Percentiles rank a stretch among this genome's conserved stretches.
Conservation (phyloP, 805 yeast species). For the Barnettozyma sucrosica region DNA sequence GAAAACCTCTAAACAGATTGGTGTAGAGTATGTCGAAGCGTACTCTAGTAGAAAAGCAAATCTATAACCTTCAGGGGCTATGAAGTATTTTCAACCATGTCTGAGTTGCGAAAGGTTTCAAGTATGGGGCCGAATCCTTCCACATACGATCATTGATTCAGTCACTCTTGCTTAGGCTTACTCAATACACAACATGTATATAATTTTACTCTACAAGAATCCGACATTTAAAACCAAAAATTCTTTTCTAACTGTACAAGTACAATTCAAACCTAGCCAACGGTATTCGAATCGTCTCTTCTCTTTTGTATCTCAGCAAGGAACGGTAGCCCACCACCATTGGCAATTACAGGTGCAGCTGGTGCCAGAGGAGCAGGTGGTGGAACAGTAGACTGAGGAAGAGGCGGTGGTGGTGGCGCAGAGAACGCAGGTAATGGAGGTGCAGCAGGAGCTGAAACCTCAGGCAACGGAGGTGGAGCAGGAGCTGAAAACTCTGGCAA, state of each 20-base stretch:
- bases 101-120: too few relatives aligned
- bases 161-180: too few relatives aligned
- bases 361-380: constrained; percentile 21
- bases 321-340: constrained; percentile 41
- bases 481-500: constrained; percentile 26
- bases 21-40: too few relatives aligned
- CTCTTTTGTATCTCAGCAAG: constrained; percentile 44
- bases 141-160: too few relatives aligned
- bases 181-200: too few relatives aligned
- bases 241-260: background rate
- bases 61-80: too few relatives aligned
- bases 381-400: constrained; percentile 20
- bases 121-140: too few relatives aligned
- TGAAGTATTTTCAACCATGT: too few relatives aligned
- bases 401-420: constrained; percentile 31
- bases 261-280: constrained; percentile 28
- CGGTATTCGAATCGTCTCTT: constrained; percentile 41
- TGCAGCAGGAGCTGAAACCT: constrained; percentile 29
- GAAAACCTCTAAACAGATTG: too few relatives aligned
- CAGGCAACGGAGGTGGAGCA: constrained; percentile 28
- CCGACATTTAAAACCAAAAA: background rate
- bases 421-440: constrained; percentile 24
- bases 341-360: constrained; percentile 8
- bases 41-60: too few relatives aligned
- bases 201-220: background rate